phyloP scores from a whole-genome alignment of 1,284 basidiomycete genomes.

The Fomitopsis pinicola region DNA sequence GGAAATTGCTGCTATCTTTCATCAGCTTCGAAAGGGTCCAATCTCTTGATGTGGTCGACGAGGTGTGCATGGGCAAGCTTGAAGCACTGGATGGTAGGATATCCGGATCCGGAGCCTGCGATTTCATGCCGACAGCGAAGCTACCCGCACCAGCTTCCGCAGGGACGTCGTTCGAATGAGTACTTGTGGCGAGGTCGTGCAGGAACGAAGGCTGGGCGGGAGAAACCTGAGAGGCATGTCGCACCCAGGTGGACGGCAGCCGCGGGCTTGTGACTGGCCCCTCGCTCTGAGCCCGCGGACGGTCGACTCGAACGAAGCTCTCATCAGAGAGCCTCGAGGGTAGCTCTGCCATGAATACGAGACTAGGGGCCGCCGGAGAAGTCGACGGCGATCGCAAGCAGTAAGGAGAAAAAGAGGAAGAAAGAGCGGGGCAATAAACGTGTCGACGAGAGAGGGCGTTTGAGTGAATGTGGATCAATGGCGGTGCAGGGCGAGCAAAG shows the following conservation, averaged over 20 bases:
- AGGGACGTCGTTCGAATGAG: too few species aligned
- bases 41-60: slow-evolving; percentile 37
- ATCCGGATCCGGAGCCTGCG: background rate
- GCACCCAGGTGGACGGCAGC: background rate
- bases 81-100: background rate
- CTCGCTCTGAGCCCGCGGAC: background rate
- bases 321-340: too few species aligned
- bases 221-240: background rate
- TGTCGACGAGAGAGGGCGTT: too few species aligned
- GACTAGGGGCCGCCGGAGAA: background rate
- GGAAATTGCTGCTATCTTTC: slow-evolving; percentile 33
- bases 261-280: background rate
- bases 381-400: too few species aligned
- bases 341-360: too few species aligned
- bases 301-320: background rate
- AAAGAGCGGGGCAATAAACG: too few species aligned
- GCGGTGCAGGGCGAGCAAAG: too few species aligned
- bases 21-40: slow-evolving; percentile 50
- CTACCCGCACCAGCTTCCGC: background rate
- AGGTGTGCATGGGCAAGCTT: background rate
- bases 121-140: too few species aligned
- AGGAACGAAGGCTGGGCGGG: background rate
- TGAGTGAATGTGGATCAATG: too few species aligned
- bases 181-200: background rate
- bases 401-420: too few species aligned